These are phyloP conservation scores for Cyclostephanos tholiformis DNA, from an alignment of 108 stramenopile genomes.

Conservation along the genomic window DNA sequence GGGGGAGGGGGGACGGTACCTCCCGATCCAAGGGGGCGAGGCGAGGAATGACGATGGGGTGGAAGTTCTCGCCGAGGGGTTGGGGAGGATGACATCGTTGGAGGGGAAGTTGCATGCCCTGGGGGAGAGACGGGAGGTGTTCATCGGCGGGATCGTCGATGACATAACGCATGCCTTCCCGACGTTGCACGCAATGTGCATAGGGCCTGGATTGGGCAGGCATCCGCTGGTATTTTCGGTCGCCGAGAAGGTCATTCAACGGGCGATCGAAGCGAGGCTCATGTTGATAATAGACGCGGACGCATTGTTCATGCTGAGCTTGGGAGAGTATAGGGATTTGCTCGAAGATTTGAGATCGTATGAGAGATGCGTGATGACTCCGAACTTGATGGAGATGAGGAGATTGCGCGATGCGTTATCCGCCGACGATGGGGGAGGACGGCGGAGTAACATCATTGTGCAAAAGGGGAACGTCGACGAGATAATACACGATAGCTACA, in stretches of 20 bases:
- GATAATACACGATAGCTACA: constrained; percentile 13
- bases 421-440: constrained; percentile 25
- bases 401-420: constrained; percentile 46
- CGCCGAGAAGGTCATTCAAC: constrained; percentile 58
- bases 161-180: constrained; percentile 55
- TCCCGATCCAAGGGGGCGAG: constrained; percentile 17
- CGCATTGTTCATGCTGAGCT: constrained; percentile 85
- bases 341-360: constrained; percentile 33
- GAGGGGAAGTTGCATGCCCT: constrained; percentile 21
- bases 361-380: constrained; percentile 85
- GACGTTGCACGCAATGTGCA: constrained; percentile 78
- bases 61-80: constrained; percentile 15
- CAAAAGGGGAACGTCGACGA: constrained; percentile 65
- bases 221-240: constrained; percentile 69
- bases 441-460: constrained; percentile 53
- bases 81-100: constrained; percentile 23
- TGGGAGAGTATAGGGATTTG: constrained; percentile 51
- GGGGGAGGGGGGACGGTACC: neutral
- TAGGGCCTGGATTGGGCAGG: constrained; percentile 96
- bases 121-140: neutral
- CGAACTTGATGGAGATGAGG: constrained; percentile 91
- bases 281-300: constrained; percentile 95
- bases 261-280: constrained; percentile 57
- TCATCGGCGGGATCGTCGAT: constrained; percentile 53
- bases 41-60: constrained; percentile 22